These are phyloP conservation scores for Alternaria ventricosa DNA, from an alignment of 2,329 filamentous ascomycete genomes.

Conservation along the genomic window DNA sequence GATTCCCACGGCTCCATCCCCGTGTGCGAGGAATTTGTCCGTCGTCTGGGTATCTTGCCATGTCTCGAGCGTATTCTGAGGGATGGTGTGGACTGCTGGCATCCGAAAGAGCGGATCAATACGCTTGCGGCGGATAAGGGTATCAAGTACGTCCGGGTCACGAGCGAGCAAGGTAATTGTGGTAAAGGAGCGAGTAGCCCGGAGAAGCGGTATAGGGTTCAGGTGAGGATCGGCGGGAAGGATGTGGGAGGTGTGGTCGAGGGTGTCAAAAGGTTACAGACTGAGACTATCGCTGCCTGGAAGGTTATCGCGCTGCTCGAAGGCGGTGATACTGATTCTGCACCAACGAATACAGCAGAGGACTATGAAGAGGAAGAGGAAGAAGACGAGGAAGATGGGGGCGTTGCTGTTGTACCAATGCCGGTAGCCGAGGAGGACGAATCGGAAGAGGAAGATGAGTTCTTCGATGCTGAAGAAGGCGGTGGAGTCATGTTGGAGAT, in stretches of 20 bases:
- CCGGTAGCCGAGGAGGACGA: neutral
- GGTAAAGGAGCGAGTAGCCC: neutral
- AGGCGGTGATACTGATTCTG: neutral
- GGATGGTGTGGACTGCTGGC: conserved; percentile 59
- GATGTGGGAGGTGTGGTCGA: conserved; percentile 42
- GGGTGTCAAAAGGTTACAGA: conserved; percentile 44
- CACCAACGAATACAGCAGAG: neutral
- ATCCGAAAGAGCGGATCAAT: conserved; percentile 73
- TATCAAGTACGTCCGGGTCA: conserved; percentile 60
- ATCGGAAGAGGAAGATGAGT: conserved; percentile 21
- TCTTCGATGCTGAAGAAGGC: conserved; percentile 25
- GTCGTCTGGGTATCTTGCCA: conserved; percentile 68
- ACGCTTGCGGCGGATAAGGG: conserved; percentile 59
- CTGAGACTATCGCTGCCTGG: conserved; percentile 50
- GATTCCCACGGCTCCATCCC: conserved; percentile 59
- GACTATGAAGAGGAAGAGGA: conserved; percentile 19
- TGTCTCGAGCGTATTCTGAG: conserved; percentile 68
- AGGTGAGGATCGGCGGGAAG: conserved; percentile 44
- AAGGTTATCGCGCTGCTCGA: conserved; percentile 35
- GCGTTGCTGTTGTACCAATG: neutral
- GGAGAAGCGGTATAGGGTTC: conserved; percentile 34
- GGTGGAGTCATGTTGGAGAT: conserved; percentile 12
- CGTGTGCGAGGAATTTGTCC: conserved; percentile 66
- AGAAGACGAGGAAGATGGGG: conserved; percentile 20
- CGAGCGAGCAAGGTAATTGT: conserved; percentile 16